phyloP scores from a whole-genome alignment of 176 grass and related monocot species.

The Zizania latifolia region DNA sequence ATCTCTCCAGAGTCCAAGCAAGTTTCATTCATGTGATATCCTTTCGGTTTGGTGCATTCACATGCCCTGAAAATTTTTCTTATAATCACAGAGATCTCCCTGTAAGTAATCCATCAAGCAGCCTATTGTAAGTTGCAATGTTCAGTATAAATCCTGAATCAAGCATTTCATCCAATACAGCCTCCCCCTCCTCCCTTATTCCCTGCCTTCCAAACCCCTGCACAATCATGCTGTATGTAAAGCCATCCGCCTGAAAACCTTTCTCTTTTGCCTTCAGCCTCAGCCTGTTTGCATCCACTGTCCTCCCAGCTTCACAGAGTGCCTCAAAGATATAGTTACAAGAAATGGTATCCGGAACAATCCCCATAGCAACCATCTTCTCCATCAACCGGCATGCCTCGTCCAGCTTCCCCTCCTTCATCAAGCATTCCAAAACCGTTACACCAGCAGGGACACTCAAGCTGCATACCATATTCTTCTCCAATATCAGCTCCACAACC shows the following conservation, averaged over 20 bases:
- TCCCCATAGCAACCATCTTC: constrained; percentile 49
- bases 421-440: constrained; percentile 51
- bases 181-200: constrained; percentile 49
- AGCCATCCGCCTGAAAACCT: constrained; percentile 46
- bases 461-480: constrained; percentile 30
- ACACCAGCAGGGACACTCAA: constrained; percentile 46
- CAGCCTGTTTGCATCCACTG: constrained; percentile 41
- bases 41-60: neutral
- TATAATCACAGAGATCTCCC: neutral
- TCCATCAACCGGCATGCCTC: constrained; percentile 40
- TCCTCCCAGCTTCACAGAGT: constrained; percentile 48
- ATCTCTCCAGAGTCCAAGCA: neutral
- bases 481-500: constrained; percentile 42
- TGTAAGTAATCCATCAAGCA: constrained; percentile 46
- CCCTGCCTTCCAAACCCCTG: constrained; percentile 68
- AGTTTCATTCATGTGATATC: neutral
- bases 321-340: constrained; percentile 61
- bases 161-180: constrained; percentile 73
- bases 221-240: constrained; percentile 55
- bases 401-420: constrained; percentile 39
- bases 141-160: constrained; percentile 74
- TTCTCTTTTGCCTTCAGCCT: constrained; percentile 47
- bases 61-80: neutral
- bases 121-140: constrained; percentile 64
- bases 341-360: constrained; percentile 48